phyloP scores from a whole-genome alignment of 1,284 basidiomycete species.

The Irpex sp. region DNA sequence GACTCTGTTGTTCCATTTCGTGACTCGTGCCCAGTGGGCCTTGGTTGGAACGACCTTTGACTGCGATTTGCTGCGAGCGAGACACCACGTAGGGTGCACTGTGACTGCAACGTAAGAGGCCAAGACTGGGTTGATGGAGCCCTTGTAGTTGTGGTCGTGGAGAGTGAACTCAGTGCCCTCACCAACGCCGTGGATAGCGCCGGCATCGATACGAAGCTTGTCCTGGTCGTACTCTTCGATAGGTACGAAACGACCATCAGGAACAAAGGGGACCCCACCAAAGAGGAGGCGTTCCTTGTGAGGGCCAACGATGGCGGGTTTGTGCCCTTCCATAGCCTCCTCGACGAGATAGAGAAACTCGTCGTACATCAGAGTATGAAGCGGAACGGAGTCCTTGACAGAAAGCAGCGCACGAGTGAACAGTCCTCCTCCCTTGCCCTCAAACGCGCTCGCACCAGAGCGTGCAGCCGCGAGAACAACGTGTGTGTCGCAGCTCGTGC shows the following conservation, averaged over 20 bases:
- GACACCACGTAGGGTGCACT: slow-evolving; percentile 55
- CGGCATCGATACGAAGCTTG: slow-evolving; percentile 46
- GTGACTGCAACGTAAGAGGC: slow-evolving; percentile 46
- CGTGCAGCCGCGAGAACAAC: slow-evolving; percentile 53
- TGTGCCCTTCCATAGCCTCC: slow-evolving; percentile 35
- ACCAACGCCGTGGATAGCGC: slow-evolving; percentile 55
- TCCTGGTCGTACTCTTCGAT: slow-evolving; percentile 37
- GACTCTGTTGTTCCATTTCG: slow-evolving; percentile 49
- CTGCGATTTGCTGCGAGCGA: slow-evolving; percentile 39
- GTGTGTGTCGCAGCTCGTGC: slow-evolving; percentile 39
- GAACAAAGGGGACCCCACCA: slow-evolving; percentile 48
- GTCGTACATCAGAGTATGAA: slow-evolving; percentile 51
- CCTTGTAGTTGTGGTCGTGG: slow-evolving; percentile 53
- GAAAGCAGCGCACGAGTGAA: slow-evolving; percentile 54
- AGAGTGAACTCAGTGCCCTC: slow-evolving; percentile 57
- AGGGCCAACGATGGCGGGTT: slow-evolving; percentile 46
- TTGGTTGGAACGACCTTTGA: slow-evolving; percentile 29
- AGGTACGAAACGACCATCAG: slow-evolving; percentile 44
- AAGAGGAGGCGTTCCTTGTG: slow-evolving; percentile 50
- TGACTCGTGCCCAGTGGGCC: slow-evolving; percentile 52
- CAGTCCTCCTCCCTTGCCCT: slow-evolving; percentile 56
- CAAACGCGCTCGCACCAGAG: slow-evolving; percentile 47
- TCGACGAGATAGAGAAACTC: slow-evolving; percentile 42
- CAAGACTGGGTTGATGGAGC: slow-evolving; percentile 52
- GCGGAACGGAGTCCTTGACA: slow-evolving; percentile 37